Conservation (phyloP, 495 filamentous ascomycete genomes). For the Sordaria brevicollis region DNA sequence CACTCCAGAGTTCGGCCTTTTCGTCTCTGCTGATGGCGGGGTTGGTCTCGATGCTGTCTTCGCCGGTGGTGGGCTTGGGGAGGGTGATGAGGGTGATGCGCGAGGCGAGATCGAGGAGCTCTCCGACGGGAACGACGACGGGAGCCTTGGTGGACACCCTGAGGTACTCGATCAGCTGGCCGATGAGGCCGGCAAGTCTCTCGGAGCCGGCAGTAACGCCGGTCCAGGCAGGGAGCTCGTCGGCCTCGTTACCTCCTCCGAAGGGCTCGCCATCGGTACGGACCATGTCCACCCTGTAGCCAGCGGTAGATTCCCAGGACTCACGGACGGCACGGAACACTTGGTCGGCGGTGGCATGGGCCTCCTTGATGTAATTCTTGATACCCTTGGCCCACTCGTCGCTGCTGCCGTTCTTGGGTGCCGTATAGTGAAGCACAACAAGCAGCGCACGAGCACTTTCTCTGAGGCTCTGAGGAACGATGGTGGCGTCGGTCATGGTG, state of each 20-base stretch:
- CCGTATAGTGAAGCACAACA: conserved; percentile 61
- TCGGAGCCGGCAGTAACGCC: conserved; percentile 63
- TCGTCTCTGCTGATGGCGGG: conserved; percentile 66
- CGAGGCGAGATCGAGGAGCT: conserved; percentile 52
- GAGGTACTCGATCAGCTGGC: conserved; percentile 42
- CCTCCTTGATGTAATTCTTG: conserved; percentile 43
- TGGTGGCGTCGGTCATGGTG: conserved; percentile 34
- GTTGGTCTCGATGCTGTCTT: conserved; percentile 42
- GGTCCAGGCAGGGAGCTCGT: conserved; percentile 55
- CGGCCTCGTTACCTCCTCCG: conserved; percentile 28
- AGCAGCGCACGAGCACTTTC: conserved; percentile 48
- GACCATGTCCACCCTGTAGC: conserved; percentile 20
- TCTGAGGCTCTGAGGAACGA: conserved; percentile 38
- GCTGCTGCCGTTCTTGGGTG: conserved; percentile 58
- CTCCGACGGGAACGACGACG: conserved; percentile 53
- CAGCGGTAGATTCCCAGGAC: conserved; percentile 58
- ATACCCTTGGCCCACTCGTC: conserved; percentile 66
- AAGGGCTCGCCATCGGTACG: conserved; percentile 29
- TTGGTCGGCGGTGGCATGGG: conserved; percentile 59
- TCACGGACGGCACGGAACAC: conserved; percentile 69
- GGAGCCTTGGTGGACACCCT: conserved; percentile 45
- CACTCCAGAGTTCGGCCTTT: conserved; percentile 58
- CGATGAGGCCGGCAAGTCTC: conserved; percentile 52
- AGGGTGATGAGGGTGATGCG: conserved; percentile 58
- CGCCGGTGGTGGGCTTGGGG: conserved; percentile 32